Evolutionary conservation across 371 early-diverging fungal species (phyloP).

Genomic region (Mucor saturninus): DNA sequence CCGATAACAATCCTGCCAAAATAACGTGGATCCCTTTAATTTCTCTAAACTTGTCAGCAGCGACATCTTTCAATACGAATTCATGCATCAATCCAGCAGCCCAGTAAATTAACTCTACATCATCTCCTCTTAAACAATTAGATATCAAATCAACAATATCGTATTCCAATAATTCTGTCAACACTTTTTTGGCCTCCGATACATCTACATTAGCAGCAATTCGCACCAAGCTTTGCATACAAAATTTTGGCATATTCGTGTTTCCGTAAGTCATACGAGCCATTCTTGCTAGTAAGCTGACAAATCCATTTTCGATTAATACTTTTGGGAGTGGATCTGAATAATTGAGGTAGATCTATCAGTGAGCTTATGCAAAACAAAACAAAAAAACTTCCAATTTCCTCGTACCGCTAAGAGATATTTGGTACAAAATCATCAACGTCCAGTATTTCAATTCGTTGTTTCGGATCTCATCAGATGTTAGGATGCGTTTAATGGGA

Average conservation of each 20-base stretch:
- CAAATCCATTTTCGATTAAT: conserved; percentile 61
- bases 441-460: conserved; percentile 85
- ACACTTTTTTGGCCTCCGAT: conserved; percentile 44
- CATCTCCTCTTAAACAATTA: conserved; percentile 76
- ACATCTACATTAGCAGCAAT: conserved; percentile 67
- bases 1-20: conserved; percentile 58
- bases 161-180: conserved; percentile 64
- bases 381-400: neutral
- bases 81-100: conserved; percentile 82
- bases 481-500: conserved; percentile 63
- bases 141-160: conserved; percentile 72
- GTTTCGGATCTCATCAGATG: conserved; percentile 58
- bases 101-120: conserved; percentile 84
- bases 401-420: conserved; percentile 67
- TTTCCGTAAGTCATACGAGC: conserved; percentile 80
- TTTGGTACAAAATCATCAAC: conserved; percentile 76
- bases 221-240: conserved; percentile 82
- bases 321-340: conserved; percentile 67
- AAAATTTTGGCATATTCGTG: conserved; percentile 82
- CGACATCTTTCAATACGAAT: conserved; percentile 75
- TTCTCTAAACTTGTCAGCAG: conserved; percentile 59
- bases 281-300: conserved; percentile 70
- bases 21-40: conserved; percentile 68
- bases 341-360: neutral
- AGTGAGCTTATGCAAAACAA: neutral